phyloP scores from a whole-genome alignment of 2,329 filamentous ascomycete species.

The Mycosphaerella sp. region DNA sequence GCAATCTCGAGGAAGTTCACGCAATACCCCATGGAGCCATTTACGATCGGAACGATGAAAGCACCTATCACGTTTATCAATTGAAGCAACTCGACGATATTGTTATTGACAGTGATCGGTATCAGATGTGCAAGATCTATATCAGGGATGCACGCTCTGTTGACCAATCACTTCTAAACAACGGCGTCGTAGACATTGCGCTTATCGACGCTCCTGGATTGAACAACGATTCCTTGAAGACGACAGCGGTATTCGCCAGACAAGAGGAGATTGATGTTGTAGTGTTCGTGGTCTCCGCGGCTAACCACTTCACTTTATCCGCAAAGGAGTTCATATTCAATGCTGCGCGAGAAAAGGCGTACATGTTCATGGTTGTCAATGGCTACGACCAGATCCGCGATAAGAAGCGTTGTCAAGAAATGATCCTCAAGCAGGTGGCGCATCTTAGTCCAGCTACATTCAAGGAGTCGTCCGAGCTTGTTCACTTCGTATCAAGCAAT shows the following conservation, averaged over 20 bases:
- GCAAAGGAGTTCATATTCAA: slow-evolving; percentile 98
- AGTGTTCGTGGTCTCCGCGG: slow-evolving; percentile 94
- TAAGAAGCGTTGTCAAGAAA: slow-evolving; percentile 82
- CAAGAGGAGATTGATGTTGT: slow-evolving; percentile 99
- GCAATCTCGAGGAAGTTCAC: slow-evolving; percentile 87
- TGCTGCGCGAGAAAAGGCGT: slow-evolving; percentile 92
- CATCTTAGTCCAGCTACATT: slow-evolving; percentile 84
- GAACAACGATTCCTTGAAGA: slow-evolving; percentile 94
- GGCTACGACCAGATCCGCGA: slow-evolving; percentile 92
- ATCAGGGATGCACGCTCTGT: slow-evolving; percentile 83
- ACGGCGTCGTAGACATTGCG: slow-evolving; percentile 95
- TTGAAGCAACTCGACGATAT: slow-evolving; percentile 78
- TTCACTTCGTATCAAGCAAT: slow-evolving; percentile 97
- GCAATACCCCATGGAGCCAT: slow-evolving; percentile 74
- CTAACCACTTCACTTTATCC: slow-evolving; percentile 95
- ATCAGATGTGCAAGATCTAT: slow-evolving; percentile 95
- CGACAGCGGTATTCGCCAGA: slow-evolving; percentile 90
- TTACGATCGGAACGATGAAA: slow-evolving; percentile 88
- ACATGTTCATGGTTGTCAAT: slow-evolving; percentile 98
- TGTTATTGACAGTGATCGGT: slow-evolving; percentile 79
- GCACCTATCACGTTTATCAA: slow-evolving; percentile 82
- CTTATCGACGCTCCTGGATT: slow-evolving; percentile 94
- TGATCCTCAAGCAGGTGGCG: slow-evolving; percentile 84
- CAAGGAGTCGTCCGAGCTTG: slow-evolving; percentile 86
- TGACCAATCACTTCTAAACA: slow-evolving; percentile 91